Percentiles rank a stretch among this genome's conserved stretches.
Evolutionary conservation across 352 stramenopile genomes (phyloP).

Genomic region (Globisporangium uncinulatum): DNA sequence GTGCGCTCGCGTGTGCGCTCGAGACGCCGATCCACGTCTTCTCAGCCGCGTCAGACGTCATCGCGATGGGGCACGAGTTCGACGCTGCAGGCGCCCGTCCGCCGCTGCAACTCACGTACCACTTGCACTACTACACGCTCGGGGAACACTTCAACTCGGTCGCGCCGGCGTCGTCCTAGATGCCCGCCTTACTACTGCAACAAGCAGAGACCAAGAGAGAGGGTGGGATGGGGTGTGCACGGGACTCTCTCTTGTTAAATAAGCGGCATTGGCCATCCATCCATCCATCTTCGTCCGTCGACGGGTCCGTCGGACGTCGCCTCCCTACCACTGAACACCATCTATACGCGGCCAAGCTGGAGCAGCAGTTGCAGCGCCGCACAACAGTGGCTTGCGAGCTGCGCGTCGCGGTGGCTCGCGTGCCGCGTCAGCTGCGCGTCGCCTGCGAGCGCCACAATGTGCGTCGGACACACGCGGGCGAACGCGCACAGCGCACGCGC

Average conservation of each 20-base stretch:
- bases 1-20: slow-evolving; percentile 87
- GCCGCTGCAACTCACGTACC: slow-evolving; percentile 91
- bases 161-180: slow-evolving; percentile 5
- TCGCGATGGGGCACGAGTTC: slow-evolving; percentile 90
- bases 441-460: slow-evolving; percentile 20
- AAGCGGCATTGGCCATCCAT: background rate
- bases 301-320: too few species aligned
- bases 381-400: slow-evolving; percentile 51
- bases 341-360: slow-evolving; percentile 11
- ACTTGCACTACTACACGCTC: slow-evolving; percentile 98
- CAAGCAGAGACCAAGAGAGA: background rate
- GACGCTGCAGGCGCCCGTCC: slow-evolving; percentile 28
- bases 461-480: slow-evolving; percentile 33
- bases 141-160: slow-evolving; percentile 99
- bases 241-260: background rate
- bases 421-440: slow-evolving; percentile 37
- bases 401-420: slow-evolving; percentile 54
- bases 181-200: background rate
- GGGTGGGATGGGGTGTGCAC: background rate
- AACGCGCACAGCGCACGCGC: slow-evolving; percentile 53
- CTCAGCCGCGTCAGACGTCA: slow-evolving; percentile 74
- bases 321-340: slow-evolving; percentile 8
- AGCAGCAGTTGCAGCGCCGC: slow-evolving; percentile 35
- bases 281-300: too few species aligned
- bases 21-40: slow-evolving; percentile 91